These are phyloP conservation scores for Uronychia setigera DNA, from an alignment of 73 alveolate species.

Conservation along the genomic window DNA sequence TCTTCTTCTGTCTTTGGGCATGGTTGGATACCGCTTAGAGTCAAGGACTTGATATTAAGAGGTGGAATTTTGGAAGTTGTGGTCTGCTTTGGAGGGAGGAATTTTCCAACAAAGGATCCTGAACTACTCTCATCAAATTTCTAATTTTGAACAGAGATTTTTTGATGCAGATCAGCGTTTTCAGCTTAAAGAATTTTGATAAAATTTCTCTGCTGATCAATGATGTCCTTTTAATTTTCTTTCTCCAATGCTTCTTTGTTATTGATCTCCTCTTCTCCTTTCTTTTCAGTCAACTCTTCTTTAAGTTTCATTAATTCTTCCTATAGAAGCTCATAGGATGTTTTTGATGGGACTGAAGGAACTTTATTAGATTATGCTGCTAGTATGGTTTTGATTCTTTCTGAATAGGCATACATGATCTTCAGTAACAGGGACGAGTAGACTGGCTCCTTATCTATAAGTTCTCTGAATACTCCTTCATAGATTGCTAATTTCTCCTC, in stretches of 20 bases:
- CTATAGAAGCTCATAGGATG: background rate
- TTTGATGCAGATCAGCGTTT: too few relatives aligned
- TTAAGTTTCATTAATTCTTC: background rate
- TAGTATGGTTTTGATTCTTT: background rate
- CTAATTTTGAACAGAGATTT: too few relatives aligned
- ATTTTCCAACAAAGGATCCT: too few relatives aligned
- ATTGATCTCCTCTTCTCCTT: background rate
- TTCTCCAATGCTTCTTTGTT: background rate
- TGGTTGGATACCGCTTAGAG: too few relatives aligned
- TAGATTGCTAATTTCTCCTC: background rate
- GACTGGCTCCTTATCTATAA: background rate
- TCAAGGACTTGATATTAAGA: too few relatives aligned
- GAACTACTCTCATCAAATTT: too few relatives aligned
- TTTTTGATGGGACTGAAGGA: background rate
- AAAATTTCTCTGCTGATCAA: too few relatives aligned
- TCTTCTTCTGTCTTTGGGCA: too few relatives aligned
- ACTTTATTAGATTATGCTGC: background rate
- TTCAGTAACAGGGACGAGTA: background rate
- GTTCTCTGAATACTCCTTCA: background rate
- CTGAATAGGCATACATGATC: background rate
- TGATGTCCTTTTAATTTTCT: too few relatives aligned
- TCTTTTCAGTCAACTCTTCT: background rate
- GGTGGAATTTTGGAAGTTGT: too few relatives aligned
- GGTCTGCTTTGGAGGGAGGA: too few relatives aligned
- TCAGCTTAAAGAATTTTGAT: too few relatives aligned